Percentiles rank a stretch among this genome's conserved stretches.
phyloP scores from a whole-genome alignment of 768 basidiomycete genomes.

The Mycena leptocephala region DNA sequence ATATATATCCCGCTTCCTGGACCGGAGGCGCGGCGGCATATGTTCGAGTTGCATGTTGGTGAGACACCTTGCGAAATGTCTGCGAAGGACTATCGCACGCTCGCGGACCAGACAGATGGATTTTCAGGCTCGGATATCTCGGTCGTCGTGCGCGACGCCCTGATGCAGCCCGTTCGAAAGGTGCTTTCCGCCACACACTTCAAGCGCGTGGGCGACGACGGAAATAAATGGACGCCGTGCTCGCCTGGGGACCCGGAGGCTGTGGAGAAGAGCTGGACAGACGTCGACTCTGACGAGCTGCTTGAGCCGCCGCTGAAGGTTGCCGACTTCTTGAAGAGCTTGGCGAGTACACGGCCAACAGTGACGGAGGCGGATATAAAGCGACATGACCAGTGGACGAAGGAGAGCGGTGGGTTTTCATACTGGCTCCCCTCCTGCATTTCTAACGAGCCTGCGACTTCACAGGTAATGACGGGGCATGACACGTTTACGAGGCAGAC shows the following conservation, averaged over 20 bases:
- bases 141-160: conserved; percentile 93
- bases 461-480: conserved; percentile 52
- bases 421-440: not conserved
- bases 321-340: conserved; percentile 86
- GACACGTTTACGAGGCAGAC: conserved; percentile 5
- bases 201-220: conserved; percentile 66
- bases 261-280: conserved; percentile 91
- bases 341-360: conserved; percentile 87
- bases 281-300: conserved; percentile 89
- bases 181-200: conserved; percentile 97
- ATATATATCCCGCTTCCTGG: conserved; percentile 99
- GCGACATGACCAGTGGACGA: conserved; percentile 88
- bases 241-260: conserved; percentile 93
- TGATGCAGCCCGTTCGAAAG: conserved; percentile 99
- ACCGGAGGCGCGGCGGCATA: conserved; percentile 90
- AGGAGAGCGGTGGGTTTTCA: conserved; percentile 77
- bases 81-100: conserved; percentile 81
- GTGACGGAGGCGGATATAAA: conserved; percentile 92
- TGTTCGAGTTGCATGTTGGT: conserved; percentile 98
- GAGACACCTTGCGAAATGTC: conserved; percentile 90
- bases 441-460: conserved; percentile 2
- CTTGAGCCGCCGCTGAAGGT: conserved; percentile 89
- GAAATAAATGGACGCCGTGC: conserved; percentile 91
- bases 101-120: conserved; percentile 93
- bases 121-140: conserved; percentile 97